Conservation (phyloP, 2,329 filamentous ascomycete genomes). For the Colletotrichum graminicola region DNA sequence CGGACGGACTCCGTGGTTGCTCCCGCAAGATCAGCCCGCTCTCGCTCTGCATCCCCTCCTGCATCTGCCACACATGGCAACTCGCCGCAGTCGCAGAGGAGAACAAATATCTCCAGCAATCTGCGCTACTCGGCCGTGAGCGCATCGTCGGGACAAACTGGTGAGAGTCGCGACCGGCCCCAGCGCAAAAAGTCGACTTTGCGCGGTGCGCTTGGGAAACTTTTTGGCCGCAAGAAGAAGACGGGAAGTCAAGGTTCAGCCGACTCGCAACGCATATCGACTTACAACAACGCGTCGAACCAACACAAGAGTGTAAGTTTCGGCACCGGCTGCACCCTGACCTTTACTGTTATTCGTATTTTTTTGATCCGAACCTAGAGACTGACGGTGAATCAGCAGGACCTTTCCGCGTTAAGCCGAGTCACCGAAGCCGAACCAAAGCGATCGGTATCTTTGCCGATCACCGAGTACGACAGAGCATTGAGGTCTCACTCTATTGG, state of each 20-base stretch:
- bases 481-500: slow-evolving; percentile 72
- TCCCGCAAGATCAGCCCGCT: slow-evolving; percentile 25
- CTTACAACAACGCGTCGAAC: slow-evolving; percentile 45
- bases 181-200: slow-evolving; percentile 70
- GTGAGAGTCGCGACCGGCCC: slow-evolving; percentile 53
- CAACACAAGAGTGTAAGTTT: slow-evolving; percentile 65
- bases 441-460: slow-evolving; percentile 69
- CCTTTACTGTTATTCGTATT: background rate
- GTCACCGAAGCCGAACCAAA: slow-evolving; percentile 58
- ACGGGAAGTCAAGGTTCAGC: slow-evolving; percentile 50
- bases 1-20: slow-evolving; percentile 29
- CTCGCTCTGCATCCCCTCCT: slow-evolving; percentile 30
- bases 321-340: slow-evolving; percentile 32
- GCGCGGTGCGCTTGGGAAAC: slow-evolving; percentile 65
- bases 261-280: slow-evolving; percentile 47
- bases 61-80: slow-evolving; percentile 40
- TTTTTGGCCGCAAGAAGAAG: slow-evolving; percentile 72
- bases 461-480: slow-evolving; percentile 71
- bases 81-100: slow-evolving; percentile 48
- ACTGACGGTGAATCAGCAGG: slow-evolving; percentile 47
- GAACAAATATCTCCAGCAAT: slow-evolving; percentile 55
- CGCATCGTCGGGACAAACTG: slow-evolving; percentile 52
- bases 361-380: background rate
- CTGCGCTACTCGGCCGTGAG: slow-evolving; percentile 63
- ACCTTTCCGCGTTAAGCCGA: slow-evolving; percentile 54